These are phyloP conservation scores for Pouteria campechiana DNA, from an alignment of 179 eudicot species.

Conservation along the genomic window DNA sequence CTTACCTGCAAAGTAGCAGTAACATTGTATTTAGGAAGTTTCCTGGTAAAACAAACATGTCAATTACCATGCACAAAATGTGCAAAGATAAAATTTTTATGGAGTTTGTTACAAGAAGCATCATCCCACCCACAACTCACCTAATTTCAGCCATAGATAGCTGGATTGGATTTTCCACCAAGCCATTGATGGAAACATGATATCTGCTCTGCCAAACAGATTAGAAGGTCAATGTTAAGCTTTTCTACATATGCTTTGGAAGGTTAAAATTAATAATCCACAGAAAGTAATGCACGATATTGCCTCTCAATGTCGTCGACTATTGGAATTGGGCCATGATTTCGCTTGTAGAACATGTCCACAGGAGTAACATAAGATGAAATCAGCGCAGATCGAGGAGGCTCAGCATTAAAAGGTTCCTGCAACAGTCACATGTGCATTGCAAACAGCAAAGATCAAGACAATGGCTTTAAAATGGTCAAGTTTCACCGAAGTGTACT, in stretches of 20 bases:
- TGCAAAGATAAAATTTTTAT: too few relatives aligned
- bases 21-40: slow-evolving; percentile 68
- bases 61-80: too few relatives aligned
- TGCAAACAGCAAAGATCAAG: too few relatives aligned
- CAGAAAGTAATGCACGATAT: background rate
- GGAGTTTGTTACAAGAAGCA: too few relatives aligned
- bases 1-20: slow-evolving; percentile 84
- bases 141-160: slow-evolving; percentile 68
- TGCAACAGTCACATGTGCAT: slow-evolving; percentile 23
- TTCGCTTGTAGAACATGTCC: slow-evolving; percentile 89
- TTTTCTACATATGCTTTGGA: too few relatives aligned
- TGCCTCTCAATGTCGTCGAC: slow-evolving; percentile 80
- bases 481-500: too few relatives aligned
- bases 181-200: slow-evolving; percentile 53
- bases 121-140: slow-evolving; percentile 29
- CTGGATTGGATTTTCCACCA: slow-evolving; percentile 36
- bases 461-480: too few relatives aligned
- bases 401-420: slow-evolving; percentile 99
- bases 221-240: too few relatives aligned
- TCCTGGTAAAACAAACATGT: too few relatives aligned
- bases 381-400: slow-evolving; percentile 65
- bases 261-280: background rate
- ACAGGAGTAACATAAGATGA: slow-evolving; percentile 88
- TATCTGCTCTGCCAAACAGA: slow-evolving; percentile 42
- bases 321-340: slow-evolving; percentile 91